Conservation (phyloP, 306 rosid genomes). For the Vigna radiata region DNA sequence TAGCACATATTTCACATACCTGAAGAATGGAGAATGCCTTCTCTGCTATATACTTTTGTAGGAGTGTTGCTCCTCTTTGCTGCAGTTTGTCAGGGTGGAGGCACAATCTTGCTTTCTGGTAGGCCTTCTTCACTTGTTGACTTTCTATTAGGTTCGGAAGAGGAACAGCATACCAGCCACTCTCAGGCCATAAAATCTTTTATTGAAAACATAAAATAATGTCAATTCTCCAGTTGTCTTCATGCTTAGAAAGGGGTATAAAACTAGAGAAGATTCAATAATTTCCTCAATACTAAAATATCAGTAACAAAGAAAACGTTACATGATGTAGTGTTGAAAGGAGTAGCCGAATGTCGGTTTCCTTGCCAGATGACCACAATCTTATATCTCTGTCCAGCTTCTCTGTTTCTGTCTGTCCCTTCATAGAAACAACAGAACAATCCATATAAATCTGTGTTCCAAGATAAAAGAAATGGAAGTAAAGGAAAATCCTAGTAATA, state of each 20-base stretch:
- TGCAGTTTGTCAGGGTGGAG: constrained; percentile 94
- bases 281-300: neutral
- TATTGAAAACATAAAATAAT: constrained; percentile 31
- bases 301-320: constrained; percentile 34
- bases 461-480: constrained; percentile 14
- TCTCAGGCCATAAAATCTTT: constrained; percentile 79
- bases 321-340: constrained; percentile 85
- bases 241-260: constrained; percentile 4
- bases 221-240: constrained; percentile 35
- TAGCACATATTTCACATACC: constrained; percentile 51
- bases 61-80: constrained; percentile 85
- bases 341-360: constrained; percentile 74
- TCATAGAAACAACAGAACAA: constrained; percentile 32
- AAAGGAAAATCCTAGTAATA: neutral
- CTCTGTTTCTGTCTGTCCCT: constrained; percentile 62
- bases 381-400: constrained; percentile 68
- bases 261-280: constrained; percentile 16
- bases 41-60: constrained; percentile 73
- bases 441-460: constrained; percentile 20
- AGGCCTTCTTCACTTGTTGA: constrained; percentile 79
- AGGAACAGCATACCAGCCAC: constrained; percentile 83
- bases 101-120: constrained; percentile 88
- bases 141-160: constrained; percentile 65
- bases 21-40: constrained; percentile 89
- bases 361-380: constrained; percentile 89